Percentiles rank a stretch among this genome's conserved stretches.
Conservation (phyloP, 83 land plant species). For the Diphasiastrum complanatum region DNA sequence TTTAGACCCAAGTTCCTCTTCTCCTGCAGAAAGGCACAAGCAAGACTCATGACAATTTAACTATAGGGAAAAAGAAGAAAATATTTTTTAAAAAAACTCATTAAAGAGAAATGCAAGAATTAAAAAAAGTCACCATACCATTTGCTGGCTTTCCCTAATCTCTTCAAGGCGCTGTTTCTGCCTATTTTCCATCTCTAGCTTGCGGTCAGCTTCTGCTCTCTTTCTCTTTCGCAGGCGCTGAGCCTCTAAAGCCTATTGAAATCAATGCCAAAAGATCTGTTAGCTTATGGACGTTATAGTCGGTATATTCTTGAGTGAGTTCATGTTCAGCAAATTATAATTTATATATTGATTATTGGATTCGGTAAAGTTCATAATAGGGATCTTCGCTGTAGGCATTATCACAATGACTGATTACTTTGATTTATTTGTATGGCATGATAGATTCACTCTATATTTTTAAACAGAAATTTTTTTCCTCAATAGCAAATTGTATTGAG, state of each 20-base stretch:
- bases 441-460: too few relatives aligned
- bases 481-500: too few relatives aligned
- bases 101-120: background rate
- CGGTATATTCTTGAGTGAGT: too few relatives aligned
- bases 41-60: background rate
- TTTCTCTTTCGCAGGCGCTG: conserved; percentile 52
- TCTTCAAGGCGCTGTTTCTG: conserved; percentile 80
- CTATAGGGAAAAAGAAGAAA: background rate
- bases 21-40: conserved; percentile 34
- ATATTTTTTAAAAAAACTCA: background rate
- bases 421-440: too few relatives aligned
- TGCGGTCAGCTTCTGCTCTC: conserved; percentile 60
- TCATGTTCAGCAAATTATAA: too few relatives aligned
- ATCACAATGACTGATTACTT: too few relatives aligned
- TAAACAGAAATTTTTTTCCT: too few relatives aligned
- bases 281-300: too few relatives aligned
- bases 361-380: too few relatives aligned
- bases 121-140: conserved; percentile 36
- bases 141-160: conserved; percentile 53
- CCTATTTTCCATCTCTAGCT: conserved; percentile 68
- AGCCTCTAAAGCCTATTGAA: conserved; percentile 65
- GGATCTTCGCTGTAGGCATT: too few relatives aligned
- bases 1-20: conserved; percentile 45
- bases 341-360: too few relatives aligned
- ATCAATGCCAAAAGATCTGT: too few relatives aligned